Evolutionary conservation across 306 rosid genomes (phyloP), one percentile per base, ranked within the genome.

Genomic region (Inga leiocalycina): DNA sequence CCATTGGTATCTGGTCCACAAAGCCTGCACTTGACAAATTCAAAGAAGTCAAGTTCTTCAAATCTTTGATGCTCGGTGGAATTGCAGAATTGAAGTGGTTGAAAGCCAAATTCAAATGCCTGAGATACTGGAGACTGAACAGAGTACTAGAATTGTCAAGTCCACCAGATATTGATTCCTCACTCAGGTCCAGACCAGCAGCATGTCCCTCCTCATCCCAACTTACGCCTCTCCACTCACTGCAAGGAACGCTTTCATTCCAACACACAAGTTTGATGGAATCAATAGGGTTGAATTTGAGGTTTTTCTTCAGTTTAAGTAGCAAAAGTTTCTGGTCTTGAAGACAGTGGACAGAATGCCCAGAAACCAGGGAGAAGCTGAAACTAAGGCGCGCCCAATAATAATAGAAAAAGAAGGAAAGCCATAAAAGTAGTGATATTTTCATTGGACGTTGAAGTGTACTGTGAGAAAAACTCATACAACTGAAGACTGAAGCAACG

Each of bases 221-320:
- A 30, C 74, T 35, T 1, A 92, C 90, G 3, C 93, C 97, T 1
- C 9, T 37, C 97, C 97, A 91, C 3, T 65, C 17, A 74, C 89
- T 88, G 41, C 87, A 88, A 86, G 84, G 84, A 2, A 19, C 2
- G 41, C 45, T 86, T 32, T 65, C 71, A 51, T 79, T 81, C 92
- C 89, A 87, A 2, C 0, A 20, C 43, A 2, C 61, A 1, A 88
- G 49, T 13, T 88, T 87, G 16, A 2, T 13, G 12, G 92, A 87
- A 0, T 0, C 0, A 0, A 27, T 0, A 30, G 54, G 0, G 19
- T 35, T 0, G 10, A 76, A 85, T 1, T 0, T 3, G 35, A 91
- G 86, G 66, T 1, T 6, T n/a, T 39, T 68, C 51, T 79, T 86
- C 46, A 86, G 48, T 3, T 75, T 76, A 30, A 74, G 81, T 9